phyloP scores from a whole-genome alignment of 2,329 filamentous ascomycete genomes.

The Penicillium sp. region DNA sequence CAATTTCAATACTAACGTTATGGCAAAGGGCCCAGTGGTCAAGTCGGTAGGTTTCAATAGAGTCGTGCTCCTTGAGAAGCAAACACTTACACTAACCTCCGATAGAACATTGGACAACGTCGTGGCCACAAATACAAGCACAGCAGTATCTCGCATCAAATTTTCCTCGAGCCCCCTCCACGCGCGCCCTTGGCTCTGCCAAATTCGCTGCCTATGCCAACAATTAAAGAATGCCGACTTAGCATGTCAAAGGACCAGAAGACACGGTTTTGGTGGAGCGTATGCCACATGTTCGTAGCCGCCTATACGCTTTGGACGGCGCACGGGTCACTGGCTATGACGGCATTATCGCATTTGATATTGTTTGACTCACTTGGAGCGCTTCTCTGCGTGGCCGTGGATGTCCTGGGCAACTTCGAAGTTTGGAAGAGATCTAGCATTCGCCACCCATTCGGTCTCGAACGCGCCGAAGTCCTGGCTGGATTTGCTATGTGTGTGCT shows the following conservation, averaged over 20 bases:
- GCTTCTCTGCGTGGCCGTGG: slow-evolving; percentile 84
- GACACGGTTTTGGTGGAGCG: slow-evolving; percentile 79
- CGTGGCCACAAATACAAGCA: slow-evolving; percentile 98
- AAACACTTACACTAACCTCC: slow-evolving; percentile 21
- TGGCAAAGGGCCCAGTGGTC: slow-evolving; percentile 67
- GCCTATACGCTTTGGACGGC: slow-evolving; percentile 82
- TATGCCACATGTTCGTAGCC: slow-evolving; percentile 81
- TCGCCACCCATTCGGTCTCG: slow-evolving; percentile 87
- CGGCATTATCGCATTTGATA: slow-evolving; percentile 85
- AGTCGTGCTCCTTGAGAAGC: neutral
- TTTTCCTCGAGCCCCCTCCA: slow-evolving; percentile 88
- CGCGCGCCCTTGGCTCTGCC: slow-evolving; percentile 85
- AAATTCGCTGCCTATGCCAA: slow-evolving; percentile 88
- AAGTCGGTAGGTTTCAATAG: slow-evolving; percentile 62
- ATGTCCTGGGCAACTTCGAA: slow-evolving; percentile 94
- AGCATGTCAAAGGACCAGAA: slow-evolving; percentile 90
- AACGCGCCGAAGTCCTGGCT: slow-evolving; percentile 88
- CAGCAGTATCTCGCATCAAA: slow-evolving; percentile 92
- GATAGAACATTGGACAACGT: slow-evolving; percentile 80
- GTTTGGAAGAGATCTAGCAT: slow-evolving; percentile 94
- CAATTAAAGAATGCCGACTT: slow-evolving; percentile 78
- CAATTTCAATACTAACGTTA: slow-evolving; percentile 86
- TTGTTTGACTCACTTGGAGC: slow-evolving; percentile 95
- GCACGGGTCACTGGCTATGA: slow-evolving; percentile 83
- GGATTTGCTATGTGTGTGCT: slow-evolving; percentile 96